These are phyloP conservation scores for Nymphaea thermarum DNA, from an alignment of 164 flowering plant species.

Conservation along the genomic window DNA sequence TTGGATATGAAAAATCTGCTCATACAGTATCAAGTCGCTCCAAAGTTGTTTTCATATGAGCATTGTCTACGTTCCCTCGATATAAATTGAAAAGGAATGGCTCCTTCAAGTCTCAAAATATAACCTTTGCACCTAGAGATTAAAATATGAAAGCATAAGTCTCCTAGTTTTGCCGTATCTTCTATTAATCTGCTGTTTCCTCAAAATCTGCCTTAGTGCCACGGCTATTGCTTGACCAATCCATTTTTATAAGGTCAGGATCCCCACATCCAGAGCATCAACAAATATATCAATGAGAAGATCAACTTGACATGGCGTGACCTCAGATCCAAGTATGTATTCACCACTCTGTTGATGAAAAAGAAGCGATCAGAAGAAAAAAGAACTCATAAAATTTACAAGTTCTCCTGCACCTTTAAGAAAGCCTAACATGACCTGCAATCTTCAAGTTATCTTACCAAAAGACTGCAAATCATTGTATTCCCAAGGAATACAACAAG, in stretches of 20 bases:
- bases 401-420: background rate
- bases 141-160: too few species aligned
- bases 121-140: constrained; percentile 42
- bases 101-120: constrained; percentile 75
- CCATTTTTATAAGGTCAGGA: constrained; percentile 37
- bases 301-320: too few species aligned
- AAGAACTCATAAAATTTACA: too few species aligned
- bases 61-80: constrained; percentile 46
- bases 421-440: background rate
- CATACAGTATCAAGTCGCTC: constrained; percentile 61
- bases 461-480: background rate
- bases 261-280: constrained; percentile 22
- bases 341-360: too few species aligned
- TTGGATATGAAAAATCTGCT: background rate
- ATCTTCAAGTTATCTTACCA: background rate
- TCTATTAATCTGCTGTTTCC: too few species aligned
- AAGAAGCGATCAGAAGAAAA: too few species aligned
- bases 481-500: background rate
- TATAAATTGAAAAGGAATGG: constrained; percentile 34
- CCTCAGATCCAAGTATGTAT: too few species aligned
- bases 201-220: constrained; percentile 5
- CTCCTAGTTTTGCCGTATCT: too few species aligned
- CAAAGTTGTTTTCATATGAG: constrained; percentile 58
- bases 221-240: constrained; percentile 66
- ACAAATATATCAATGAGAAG: too few species aligned